Percentiles rank a stretch among this genome's conserved stretches.
Evolutionary conservation across 139 green algal species (phyloP).

Genomic region (Volvox africanus): DNA sequence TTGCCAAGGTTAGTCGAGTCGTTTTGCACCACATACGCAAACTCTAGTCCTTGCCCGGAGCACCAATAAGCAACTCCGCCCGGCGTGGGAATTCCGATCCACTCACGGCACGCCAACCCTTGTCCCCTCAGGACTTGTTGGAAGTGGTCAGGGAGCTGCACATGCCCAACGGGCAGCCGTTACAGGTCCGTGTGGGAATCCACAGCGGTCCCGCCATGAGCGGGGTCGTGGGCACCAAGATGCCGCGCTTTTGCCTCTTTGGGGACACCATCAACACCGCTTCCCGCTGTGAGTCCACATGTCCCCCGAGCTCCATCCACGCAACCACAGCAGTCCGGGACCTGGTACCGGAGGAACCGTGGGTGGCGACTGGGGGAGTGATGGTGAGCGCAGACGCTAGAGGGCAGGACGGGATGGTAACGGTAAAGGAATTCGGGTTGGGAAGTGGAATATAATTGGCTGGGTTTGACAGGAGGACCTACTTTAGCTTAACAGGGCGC

Average conservation of each 20-base stretch:
- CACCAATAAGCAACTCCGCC: no score
- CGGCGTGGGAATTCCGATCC: no score
- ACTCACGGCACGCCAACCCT: no score
- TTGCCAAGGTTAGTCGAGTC: constrained; percentile 29
- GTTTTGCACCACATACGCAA: not conserved
- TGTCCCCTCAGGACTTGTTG: not conserved
- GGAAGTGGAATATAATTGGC: no score
- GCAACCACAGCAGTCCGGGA: constrained; percentile 16
- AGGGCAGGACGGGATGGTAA: not conserved
- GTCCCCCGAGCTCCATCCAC: constrained; percentile 33
- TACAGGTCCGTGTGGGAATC: constrained; percentile 53
- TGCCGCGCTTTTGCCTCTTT: constrained; percentile 56
- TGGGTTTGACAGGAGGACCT: no score
- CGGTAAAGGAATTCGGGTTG: not conserved
- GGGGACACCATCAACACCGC: constrained; percentile 69
- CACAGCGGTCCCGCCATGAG: constrained; percentile 52
- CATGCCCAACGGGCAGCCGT: constrained; percentile 42
- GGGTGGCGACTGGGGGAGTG: constrained; percentile 50
- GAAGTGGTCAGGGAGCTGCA: constrained; percentile 24
- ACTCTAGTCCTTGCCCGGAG: no score
- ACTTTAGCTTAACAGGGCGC: no score
- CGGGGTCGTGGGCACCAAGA: constrained; percentile 58
- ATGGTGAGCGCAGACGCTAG: not conserved
- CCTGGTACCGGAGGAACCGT: constrained; percentile 32
- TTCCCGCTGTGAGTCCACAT: constrained; percentile 38